These are phyloP conservation scores for Candida glucosophila DNA, from an alignment of 1,139 yeast species.

Conservation along the genomic window DNA sequence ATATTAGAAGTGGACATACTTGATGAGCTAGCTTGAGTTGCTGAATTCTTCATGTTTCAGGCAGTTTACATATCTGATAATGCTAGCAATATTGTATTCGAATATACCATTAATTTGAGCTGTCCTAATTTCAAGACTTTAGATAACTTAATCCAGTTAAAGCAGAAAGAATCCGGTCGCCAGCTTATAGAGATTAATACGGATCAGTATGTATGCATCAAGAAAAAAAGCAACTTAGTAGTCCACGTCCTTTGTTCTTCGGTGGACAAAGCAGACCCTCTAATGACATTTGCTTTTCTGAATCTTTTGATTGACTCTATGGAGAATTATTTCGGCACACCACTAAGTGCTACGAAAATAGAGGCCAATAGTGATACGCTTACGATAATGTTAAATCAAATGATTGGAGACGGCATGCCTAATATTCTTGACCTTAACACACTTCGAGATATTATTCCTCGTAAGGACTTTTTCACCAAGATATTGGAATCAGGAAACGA, in stretches of 20 bases:
- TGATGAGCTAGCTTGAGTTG: no score
- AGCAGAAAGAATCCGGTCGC: slow-evolving; percentile 7
- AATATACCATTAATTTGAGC: slow-evolving; percentile 42
- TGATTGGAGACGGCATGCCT: slow-evolving; percentile 74
- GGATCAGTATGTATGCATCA: slow-evolving; percentile 19
- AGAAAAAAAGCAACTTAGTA: slow-evolving; percentile 14
- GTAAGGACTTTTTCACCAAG: slow-evolving; percentile 32
- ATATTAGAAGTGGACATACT: no score
- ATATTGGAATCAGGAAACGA: slow-evolving; percentile 27
- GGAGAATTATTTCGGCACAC: slow-evolving; percentile 51
- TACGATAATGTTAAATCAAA: slow-evolving; percentile 41
- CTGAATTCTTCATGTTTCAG: no score
- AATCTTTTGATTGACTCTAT: slow-evolving; percentile 42
- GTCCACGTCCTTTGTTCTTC: slow-evolving; percentile 17
- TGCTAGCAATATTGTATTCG: slow-evolving; percentile 44
- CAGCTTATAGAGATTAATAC: slow-evolving; percentile 19
- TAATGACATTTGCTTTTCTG: slow-evolving; percentile 50
- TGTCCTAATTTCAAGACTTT: slow-evolving; percentile 44
- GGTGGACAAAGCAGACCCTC: slow-evolving; percentile 25
- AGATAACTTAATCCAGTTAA: slow-evolving; percentile 17
- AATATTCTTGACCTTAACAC: slow-evolving; percentile 65
- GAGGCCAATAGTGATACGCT: slow-evolving; percentile 61
- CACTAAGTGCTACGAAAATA: slow-evolving; percentile 48
- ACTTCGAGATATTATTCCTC: slow-evolving; percentile 65
- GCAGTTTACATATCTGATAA: slow-evolving; percentile 61